Base-by-base conservation (phyloP, 1,284 basidiomycete species). In the Puccinia coronata region DNA sequence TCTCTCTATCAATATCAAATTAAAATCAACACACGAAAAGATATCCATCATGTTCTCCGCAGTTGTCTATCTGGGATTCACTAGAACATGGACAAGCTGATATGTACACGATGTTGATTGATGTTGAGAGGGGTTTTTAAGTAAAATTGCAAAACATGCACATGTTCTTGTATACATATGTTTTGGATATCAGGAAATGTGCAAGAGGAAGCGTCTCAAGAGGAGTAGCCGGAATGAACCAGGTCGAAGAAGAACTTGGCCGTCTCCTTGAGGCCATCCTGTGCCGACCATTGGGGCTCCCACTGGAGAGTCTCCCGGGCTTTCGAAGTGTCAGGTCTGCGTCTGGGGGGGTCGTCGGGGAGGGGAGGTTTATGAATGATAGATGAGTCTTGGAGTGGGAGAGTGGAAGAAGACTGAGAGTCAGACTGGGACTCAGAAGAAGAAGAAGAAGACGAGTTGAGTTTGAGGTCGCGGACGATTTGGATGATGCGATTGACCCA, bases 181-280 rank as follows among this genome's bases (percentile, higher is more conserved):
- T 12, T 23, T 23, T 47, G 0, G 9, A 36, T 5, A 59, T 5
- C 1, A 59, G 43, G 23, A 47, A 41, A 69, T 8, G 36, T 20
- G 9, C 1, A 43, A 1, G 65, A 39, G 1, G 39, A 69, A n/a
- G n/a, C n/a, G n/a, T n/a, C n/a, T 72, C 18, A 72, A 39, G 70
- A 57, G 28, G 49, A 53, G 51, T 55, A 72, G 4, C 47, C 47
- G 14, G 70, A 72, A 23, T 70, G n/a, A 23, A 70, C 41, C 25
- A 70, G 16, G 11, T 51, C 43, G 31, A 70, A 36, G 31, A 70
- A 96, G 87, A 94, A 96, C 82, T 92, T 88, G 53, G 94, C 92
- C 92, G 95, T 96, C 88, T 96, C 95, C 87, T 93, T 92, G 77
- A 96, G 86, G n/a, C 95, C 94, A 90, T 93, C 94, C 82, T 90